These are phyloP conservation scores for Allium fistulosum DNA, from an alignment of 106 monocot genomes.

Conservation along the genomic window DNA sequence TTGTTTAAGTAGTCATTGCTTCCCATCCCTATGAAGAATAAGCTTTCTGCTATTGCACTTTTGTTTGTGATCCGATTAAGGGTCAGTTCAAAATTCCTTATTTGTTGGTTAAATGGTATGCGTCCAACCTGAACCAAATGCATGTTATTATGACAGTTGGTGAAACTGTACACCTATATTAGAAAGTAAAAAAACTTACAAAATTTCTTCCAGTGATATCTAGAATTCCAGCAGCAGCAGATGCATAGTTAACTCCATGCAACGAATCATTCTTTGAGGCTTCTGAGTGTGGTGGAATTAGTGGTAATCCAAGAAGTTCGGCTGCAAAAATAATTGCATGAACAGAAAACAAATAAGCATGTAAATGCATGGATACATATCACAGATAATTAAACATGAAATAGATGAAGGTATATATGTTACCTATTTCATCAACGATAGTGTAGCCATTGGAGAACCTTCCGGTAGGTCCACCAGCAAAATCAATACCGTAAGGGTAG, in stretches of 20 bases:
- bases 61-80: slow-evolving; percentile 48
- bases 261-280: slow-evolving; percentile 32
- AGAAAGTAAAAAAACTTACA: slow-evolving; percentile 16
- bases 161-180: background rate
- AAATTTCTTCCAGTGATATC: slow-evolving; percentile 85
- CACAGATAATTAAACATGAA: background rate
- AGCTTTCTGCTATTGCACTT: slow-evolving; percentile 37
- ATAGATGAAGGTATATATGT: background rate
- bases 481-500: slow-evolving; percentile 93
- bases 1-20: slow-evolving; percentile 98
- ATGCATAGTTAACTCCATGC: slow-evolving; percentile 92
- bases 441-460: slow-evolving; percentile 97
- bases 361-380: background rate
- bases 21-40: slow-evolving; percentile 84
- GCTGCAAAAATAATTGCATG: slow-evolving; percentile 36
- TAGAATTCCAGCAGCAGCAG: slow-evolving; percentile 85
- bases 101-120: slow-evolving; percentile 86
- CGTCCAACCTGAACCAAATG: slow-evolving; percentile 40
- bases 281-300: slow-evolving; percentile 63
- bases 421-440: slow-evolving; percentile 76
- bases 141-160: background rate
- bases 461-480: slow-evolving; percentile 76
- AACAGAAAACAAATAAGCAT: background rate
- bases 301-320: slow-evolving; percentile 71
- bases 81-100: slow-evolving; percentile 68